Base-by-base conservation (phyloP, 768 basidiomycete species). In the Mrakia blollopis region DNA sequence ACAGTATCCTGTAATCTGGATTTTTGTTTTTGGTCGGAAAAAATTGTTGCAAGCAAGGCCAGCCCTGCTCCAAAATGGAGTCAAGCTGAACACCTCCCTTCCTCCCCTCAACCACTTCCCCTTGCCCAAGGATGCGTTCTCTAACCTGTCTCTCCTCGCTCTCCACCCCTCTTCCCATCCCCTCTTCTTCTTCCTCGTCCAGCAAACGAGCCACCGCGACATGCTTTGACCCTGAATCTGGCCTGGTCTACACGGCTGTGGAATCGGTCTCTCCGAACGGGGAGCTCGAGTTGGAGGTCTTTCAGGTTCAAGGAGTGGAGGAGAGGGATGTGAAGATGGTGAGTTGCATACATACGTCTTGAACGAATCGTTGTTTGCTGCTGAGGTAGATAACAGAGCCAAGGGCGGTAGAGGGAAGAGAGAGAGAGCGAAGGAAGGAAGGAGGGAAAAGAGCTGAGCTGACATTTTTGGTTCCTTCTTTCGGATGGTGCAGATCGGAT, bases 91-190 rank as follows among this genome's bases (percentile, higher is more conserved):
- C 25, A 13, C 13, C 65, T n/a, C 13, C 18, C 65, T 25, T 30
- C 65, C 8, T 41, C 9, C 11, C 71, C 71, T 13, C 69, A 71
- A 4, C 13, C 70, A 52, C 16, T 11, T 52, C 25, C 47, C 41
- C n/a, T n/a, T n/a, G 21, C 30, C 60, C 28, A 39, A 54, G 32
- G 30, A 78, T 78, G 77, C 41, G 67, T 6, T 68, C 63, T 41
- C 57, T 78, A 28, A 30, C 77, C 68, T 71, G 73, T 30, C 77
- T 78, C 60, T 74, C 77, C 7, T 78, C 77, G 14, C 35, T 78
- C 67, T 50, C 54, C 14, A 67, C 50, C 0, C 11, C 16, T 28
- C 73, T 78, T 8, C 77, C 77, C 18, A 8, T 32, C 21, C 13
- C 35, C 11, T 18, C 50, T 6, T 14, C 41, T 10, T 47, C 57